Evolutionary conservation across 306 rosid species (phyloP).

Genomic region (Quercus berberidifolia): DNA sequence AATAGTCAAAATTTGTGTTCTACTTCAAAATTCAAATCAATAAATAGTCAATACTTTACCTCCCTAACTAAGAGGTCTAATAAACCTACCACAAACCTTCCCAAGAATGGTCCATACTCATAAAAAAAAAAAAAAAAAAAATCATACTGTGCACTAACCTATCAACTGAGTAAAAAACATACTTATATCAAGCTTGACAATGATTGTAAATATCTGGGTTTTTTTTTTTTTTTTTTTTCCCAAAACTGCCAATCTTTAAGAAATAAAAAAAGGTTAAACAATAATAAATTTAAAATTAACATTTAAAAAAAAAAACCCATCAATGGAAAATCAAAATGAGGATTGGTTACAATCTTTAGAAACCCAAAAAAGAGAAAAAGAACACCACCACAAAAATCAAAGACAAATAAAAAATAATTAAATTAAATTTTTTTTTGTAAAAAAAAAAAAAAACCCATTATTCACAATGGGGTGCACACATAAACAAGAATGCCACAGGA

Average conservation of each 20-base stretch:
- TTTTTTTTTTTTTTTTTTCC: not conserved
- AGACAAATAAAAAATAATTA: not conserved
- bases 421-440: too few species aligned
- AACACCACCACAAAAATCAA: not conserved
- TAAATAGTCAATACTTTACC: not conserved
- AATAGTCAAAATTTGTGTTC: not conserved
- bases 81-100: constrained; percentile 4
- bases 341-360: not conserved
- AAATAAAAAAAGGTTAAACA: not conserved
- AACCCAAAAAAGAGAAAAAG: not conserved
- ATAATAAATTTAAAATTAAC: not conserved
- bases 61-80: constrained; percentile 1
- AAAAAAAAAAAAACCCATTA: not conserved
- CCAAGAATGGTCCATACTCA: not conserved
- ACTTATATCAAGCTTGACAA: constrained; percentile 9
- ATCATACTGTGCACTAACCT: constrained; percentile 1
- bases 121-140: not conserved
- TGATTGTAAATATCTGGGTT: constrained; percentile 9
- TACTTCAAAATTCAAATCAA: not conserved
- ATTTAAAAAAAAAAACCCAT: not conserved
- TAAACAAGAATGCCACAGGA: not conserved
- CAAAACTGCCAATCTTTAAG: too few species aligned
- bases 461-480: not conserved
- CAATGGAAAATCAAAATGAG: constrained; percentile 4
- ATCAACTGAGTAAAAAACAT: not conserved